Base-by-base conservation (phyloP, 2,329 filamentous ascomycete genomes). In the Monascus ruber region DNA sequence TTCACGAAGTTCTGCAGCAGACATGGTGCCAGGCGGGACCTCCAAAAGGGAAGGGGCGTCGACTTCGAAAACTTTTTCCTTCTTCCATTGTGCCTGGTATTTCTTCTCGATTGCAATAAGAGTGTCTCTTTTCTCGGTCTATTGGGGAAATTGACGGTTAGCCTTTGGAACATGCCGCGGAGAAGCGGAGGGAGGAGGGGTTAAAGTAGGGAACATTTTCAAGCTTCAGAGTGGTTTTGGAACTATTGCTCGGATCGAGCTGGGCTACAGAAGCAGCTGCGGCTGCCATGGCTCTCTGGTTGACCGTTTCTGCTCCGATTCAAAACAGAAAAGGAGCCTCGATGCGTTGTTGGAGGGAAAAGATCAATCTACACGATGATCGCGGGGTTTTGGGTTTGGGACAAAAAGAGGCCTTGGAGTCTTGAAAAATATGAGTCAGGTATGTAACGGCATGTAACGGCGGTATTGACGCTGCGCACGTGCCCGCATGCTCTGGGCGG, bases 11-110 rank as follows among this genome's bases (percentile, higher is more conserved):
- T 91, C 81, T 47, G 76, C 77, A 42, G 84, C 72, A 37, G 81
- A 72, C 52, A 88, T 79, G 44, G 82, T 79, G 55, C 81, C 74
- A 50, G 83, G 77, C 43, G 86, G 83, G 47, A 87, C 76, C 51
- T 95, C 87, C 47, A 74, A 67, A 38, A 79, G 77, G 17, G 83
- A 79, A 28, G 91, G 91, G 24, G 91, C 87, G 64, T 96, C 72
- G 52, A 81, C 74, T 64, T 95, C 75, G 74, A 96, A 98, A 51
- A 94, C 70, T 47, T 74, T 74, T 51, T 77, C 71, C 42, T 84
- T 72, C 55, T 81, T 76, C 86, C 86, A 94, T 75, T 81, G 72
- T 58, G 80, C 70, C 68, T 96, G 89, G 66, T 94, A 95, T 60
- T 87, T 87, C 69, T 91, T 93, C 70, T 96, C 89, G 54, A 56